phyloP scores from a whole-genome alignment of 106 monocot species.

The Apostasia ramifera region DNA sequence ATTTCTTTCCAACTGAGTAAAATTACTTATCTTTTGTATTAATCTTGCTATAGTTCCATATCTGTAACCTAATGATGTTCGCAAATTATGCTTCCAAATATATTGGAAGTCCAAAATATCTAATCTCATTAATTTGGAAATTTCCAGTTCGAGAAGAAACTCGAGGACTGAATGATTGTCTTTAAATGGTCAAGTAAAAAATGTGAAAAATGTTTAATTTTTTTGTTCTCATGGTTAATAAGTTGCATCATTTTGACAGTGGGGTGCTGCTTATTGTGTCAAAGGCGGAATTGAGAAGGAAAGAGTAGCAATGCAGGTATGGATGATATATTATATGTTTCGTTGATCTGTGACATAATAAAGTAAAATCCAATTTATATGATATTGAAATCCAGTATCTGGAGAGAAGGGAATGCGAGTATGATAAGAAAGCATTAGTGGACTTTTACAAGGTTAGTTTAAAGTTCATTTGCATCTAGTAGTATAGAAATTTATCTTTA shows the following conservation, averaged over 20 bases:
- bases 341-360: neutral
- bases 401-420: conserved; percentile 91
- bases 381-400: conserved; percentile 45
- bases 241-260: conserved; percentile 29
- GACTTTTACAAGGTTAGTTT: conserved; percentile 63
- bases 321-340: neutral
- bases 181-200: neutral
- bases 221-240: neutral
- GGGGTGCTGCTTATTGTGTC: conserved; percentile 80
- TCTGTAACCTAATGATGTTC: too few relatives aligned
- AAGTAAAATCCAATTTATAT: neutral
- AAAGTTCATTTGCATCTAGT: neutral
- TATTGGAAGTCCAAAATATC: too few relatives aligned
- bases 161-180: neutral
- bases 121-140: too few relatives aligned
- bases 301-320: conserved; percentile 61
- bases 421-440: conserved; percentile 59
- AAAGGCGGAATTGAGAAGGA: conserved; percentile 54
- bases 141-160: neutral
- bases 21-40: too few relatives aligned
- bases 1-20: too few relatives aligned
- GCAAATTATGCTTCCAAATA: too few relatives aligned
- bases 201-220: neutral
- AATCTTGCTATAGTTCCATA: too few relatives aligned
- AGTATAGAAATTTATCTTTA: neutral